A percentile compares a stretch with the other conserved stretches of the same genome.
These are phyloP conservation scores for Leccinellum luteum DNA, from an alignment of 768 basidiomycete genomes.

Conservation along the genomic window DNA sequence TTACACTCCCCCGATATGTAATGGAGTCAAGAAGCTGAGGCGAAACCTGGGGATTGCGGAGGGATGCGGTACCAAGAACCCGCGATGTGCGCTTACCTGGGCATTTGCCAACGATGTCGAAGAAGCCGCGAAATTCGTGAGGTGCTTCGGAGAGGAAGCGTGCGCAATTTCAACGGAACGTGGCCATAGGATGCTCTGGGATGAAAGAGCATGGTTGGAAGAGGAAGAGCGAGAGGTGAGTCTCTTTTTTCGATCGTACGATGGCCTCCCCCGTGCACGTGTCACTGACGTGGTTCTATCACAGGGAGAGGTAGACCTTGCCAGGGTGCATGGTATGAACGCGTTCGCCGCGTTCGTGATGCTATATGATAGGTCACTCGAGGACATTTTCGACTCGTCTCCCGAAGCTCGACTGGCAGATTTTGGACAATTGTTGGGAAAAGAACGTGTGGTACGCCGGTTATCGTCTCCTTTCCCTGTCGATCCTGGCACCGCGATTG, in stretches of 20 bases:
- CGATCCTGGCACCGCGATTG: constrained; percentile 8
- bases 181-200: constrained; percentile 49
- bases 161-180: constrained; percentile 42
- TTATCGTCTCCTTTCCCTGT: not conserved
- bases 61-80: constrained; percentile 51
- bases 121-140: constrained; percentile 54
- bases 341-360: constrained; percentile 65
- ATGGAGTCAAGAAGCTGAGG: constrained; percentile 65
- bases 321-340: constrained; percentile 61
- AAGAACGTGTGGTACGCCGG: constrained; percentile 50
- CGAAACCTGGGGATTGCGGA: constrained; percentile 62
- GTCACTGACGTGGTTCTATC: constrained; percentile 7
- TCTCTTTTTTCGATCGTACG: constrained; percentile 8
- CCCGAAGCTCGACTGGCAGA: constrained; percentile 45
- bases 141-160: constrained; percentile 59
- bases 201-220: constrained; percentile 59
- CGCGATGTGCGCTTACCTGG: constrained; percentile 43
- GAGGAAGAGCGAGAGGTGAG: constrained; percentile 52
- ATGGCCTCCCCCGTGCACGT: constrained; percentile 10
- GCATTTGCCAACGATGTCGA: constrained; percentile 62
- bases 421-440: constrained; percentile 49
- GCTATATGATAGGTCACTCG: constrained; percentile 50
- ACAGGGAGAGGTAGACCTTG: constrained; percentile 63
- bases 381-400: constrained; percentile 52
- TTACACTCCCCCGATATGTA: constrained; percentile 66